Evolutionary conservation across 306 rosid genomes (phyloP), one percentile per base, ranked within the genome.

Genomic region (Clitoria ternatea): DNA sequence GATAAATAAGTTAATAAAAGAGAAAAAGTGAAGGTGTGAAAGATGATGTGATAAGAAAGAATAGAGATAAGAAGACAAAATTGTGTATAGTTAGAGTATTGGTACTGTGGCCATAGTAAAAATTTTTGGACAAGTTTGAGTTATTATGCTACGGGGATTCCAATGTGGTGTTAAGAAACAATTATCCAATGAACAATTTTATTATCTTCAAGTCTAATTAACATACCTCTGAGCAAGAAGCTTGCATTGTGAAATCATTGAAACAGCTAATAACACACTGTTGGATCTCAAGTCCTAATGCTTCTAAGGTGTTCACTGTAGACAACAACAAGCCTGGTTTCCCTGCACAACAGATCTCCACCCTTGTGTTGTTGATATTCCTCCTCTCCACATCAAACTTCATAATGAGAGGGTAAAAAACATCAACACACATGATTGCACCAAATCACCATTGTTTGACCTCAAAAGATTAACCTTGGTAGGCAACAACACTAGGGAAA

Each of bases 321-420:
- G 93, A 85, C n/a, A 79, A 65, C 74, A 92, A 35, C 78, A 85
- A n/a, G 43, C 94, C 96, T 65, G 93, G 94, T 62, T 92, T 92
- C 72, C 85, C 94, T 14, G 80, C 73, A 54, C 97, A 92, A 80
- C 85, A 85, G 39, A 92, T 89, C 77, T 89, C 97, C 47, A 92
- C 79, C 77, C 74, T 60, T 24, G 96, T 89, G 30, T 77, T 89
- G 30, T 77, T 83, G 33, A 35, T 78, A 74, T 85, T 79, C 61
- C 81, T 87, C 76, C 86, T 89, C 67, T 89, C 91, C 73, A 92
- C 96, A 63, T 89, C 94, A 76, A 92, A 85, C 97, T 92, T 80
- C 70, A 66, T 32, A 67, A n/a, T n/a, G 2, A 27, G 37, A 2
- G n/a, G n/a, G 1, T 2, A 2, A 32, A 42, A 53, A 20, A 3